Evolutionary conservation across 2,329 filamentous ascomycete species (phyloP).

Genomic region (Aphanocladium album): DNA sequence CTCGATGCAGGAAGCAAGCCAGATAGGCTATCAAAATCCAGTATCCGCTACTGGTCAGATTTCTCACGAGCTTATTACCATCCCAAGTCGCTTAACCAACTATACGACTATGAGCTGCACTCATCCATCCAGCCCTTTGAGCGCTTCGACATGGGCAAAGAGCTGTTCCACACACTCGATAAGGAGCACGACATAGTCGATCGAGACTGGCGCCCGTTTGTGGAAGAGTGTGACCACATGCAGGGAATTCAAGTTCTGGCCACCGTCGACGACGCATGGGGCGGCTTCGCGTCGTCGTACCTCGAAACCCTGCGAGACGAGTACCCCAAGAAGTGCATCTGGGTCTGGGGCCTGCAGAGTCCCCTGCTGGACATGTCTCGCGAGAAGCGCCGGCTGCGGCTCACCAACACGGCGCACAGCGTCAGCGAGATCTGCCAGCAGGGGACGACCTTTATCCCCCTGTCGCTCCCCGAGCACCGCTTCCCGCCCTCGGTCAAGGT

Average conservation of each 20-base stretch:
- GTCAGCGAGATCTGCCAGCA: conserved; percentile 64
- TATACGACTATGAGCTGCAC: conserved; percentile 81
- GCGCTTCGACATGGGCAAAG: conserved; percentile 78
- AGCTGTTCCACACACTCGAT: conserved; percentile 68
- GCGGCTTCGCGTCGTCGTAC: conserved; percentile 68
- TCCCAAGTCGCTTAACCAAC: conserved; percentile 77
- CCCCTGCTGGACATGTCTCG: conserved; percentile 46
- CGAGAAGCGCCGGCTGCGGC: conserved; percentile 49
- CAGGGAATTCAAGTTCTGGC: conserved; percentile 79
- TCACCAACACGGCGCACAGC: conserved; percentile 70
- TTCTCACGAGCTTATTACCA: conserved; percentile 92
- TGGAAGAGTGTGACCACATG: conserved; percentile 89
- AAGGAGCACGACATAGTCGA: conserved; percentile 83
- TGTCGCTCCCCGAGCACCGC: conserved; percentile 55
- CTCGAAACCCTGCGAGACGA: conserved; percentile 80
- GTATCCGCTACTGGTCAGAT: conserved; percentile 95
- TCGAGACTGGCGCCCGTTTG: conserved; percentile 80
- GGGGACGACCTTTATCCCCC: conserved; percentile 72
- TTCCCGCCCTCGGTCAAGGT: conserved; percentile 56
- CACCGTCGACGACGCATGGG: conserved; percentile 73
- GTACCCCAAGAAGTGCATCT: conserved; percentile 80
- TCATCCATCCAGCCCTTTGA: conserved; percentile 81
- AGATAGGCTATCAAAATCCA: conserved; percentile 59
- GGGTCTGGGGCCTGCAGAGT: conserved; percentile 80
- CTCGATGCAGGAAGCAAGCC: conserved; percentile 68